Percentiles rank a stretch among this genome's conserved stretches.
phyloP scores from a whole-genome alignment of 495 filamentous ascomycete species.

The Xylaria sp. region DNA sequence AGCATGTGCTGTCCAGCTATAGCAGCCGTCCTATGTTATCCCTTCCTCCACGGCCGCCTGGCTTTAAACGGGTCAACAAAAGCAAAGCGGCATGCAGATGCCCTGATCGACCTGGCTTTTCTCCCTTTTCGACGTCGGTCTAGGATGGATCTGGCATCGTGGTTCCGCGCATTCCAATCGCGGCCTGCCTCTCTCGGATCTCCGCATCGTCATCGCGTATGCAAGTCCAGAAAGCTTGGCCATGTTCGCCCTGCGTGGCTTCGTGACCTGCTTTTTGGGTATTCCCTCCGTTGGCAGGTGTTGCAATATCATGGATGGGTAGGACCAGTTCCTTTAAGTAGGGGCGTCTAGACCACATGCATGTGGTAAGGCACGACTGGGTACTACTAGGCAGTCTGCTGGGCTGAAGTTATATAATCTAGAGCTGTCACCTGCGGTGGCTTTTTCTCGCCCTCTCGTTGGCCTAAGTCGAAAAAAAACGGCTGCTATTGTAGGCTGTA shows the following conservation, averaged over 20 bases:
- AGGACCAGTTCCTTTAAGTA: neutral
- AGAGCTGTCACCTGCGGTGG: neutral
- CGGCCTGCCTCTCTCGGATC: slow-evolving; percentile 18
- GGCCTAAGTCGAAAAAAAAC: slow-evolving; percentile 16
- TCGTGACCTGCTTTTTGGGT: slow-evolving; percentile 15
- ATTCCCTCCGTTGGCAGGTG: neutral
- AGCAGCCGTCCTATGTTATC: neutral
- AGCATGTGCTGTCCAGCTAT: slow-evolving; percentile 8
- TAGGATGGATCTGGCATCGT: slow-evolving; percentile 23
- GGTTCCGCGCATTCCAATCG: slow-evolving; percentile 13
- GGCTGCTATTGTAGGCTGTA: slow-evolving; percentile 1
- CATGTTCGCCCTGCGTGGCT: slow-evolving; percentile 1
- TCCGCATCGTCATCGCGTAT: slow-evolving; percentile 9
- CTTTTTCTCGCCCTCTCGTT: slow-evolving; percentile 1
- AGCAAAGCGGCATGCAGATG: slow-evolving; percentile 5
- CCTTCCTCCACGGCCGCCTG: neutral
- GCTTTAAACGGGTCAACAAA: neutral
- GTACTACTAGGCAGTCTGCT: neutral
- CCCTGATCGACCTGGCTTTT: slow-evolving; percentile 17
- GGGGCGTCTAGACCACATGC: neutral
- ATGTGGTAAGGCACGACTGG: neutral
- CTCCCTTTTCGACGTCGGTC: neutral
- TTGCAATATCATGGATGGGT: slow-evolving; percentile 11
- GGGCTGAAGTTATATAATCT: slow-evolving; percentile 23
- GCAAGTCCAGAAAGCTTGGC: slow-evolving; percentile 19